These are phyloP conservation scores for Austroboletus novae-zelandiae DNA, from an alignment of 1,284 basidiomycete species.

Conservation along the genomic window DNA sequence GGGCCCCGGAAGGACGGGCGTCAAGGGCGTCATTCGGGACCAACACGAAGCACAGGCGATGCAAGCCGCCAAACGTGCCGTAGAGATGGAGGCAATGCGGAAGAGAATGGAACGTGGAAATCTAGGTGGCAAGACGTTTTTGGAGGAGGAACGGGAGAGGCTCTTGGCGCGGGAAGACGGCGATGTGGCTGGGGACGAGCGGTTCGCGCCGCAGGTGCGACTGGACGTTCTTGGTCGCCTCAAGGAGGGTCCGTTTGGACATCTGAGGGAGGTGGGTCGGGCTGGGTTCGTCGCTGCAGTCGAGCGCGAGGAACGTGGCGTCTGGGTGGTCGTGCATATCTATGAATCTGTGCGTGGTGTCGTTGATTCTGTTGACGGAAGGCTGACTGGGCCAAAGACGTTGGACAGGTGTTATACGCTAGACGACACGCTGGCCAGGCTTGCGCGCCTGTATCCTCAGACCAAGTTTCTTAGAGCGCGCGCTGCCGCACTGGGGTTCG, in stretches of 20 bases:
- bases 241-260: conserved; percentile 66
- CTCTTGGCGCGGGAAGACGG: conserved; percentile 33
- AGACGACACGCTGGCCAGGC: conserved; percentile 63
- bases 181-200: conserved; percentile 4
- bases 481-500: conserved; percentile 77
- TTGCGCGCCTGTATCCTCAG: conserved; percentile 67
- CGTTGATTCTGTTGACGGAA: background rate
- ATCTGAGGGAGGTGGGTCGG: conserved; percentile 77
- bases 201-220: conserved; percentile 4
- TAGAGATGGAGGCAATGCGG: conserved; percentile 50
- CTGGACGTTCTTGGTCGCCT: conserved; percentile 46
- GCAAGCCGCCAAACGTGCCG: conserved; percentile 46
- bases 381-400: conserved; percentile 44
- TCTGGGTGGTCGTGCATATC: conserved; percentile 81
- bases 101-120: conserved; percentile 58
- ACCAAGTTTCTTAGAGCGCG: conserved; percentile 79
- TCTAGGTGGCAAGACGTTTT: conserved; percentile 64
- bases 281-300: conserved; percentile 74
- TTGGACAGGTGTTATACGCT: conserved; percentile 70
- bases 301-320: conserved; percentile 65
- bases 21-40: conserved; percentile 82
- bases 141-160: conserved; percentile 68
- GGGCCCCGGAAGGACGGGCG: conserved; percentile 79
- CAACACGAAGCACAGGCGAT: conserved; percentile 62
- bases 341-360: conserved; percentile 71